These are phyloP conservation scores for Coleophoma eucalyptorum DNA, from an alignment of 2,329 filamentous ascomycete species.

Conservation along the genomic window DNA sequence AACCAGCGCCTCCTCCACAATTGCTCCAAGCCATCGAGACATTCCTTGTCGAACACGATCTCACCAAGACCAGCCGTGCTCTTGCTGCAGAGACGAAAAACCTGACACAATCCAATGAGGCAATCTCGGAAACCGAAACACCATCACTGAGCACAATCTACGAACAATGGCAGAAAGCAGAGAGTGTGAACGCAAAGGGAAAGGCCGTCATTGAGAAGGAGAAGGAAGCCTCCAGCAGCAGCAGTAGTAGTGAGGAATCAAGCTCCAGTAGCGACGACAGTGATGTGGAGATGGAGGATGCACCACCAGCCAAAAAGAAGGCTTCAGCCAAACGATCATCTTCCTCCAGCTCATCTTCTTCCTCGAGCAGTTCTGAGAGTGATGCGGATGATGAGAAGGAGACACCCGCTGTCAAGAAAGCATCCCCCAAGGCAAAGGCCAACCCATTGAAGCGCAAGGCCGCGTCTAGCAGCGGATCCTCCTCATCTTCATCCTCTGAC, in stretches of 20 bases:
- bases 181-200: slow-evolving; percentile 18
- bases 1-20: slow-evolving; percentile 47
- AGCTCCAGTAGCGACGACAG: slow-evolving; percentile 29
- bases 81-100: slow-evolving; percentile 59
- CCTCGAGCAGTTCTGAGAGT: slow-evolving; percentile 40
- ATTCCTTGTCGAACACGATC: slow-evolving; percentile 66
- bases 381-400: slow-evolving; percentile 47
- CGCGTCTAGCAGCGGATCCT: slow-evolving; percentile 32
- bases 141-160: slow-evolving; percentile 30
- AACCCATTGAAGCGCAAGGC: slow-evolving; percentile 55
- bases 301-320: slow-evolving; percentile 28
- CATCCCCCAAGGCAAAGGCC: slow-evolving; percentile 22
- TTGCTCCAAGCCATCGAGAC: slow-evolving; percentile 63
- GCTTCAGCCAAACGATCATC: slow-evolving; percentile 23
- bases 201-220: slow-evolving; percentile 25
- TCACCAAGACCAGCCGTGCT: slow-evolving; percentile 54
- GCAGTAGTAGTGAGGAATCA: slow-evolving; percentile 23
- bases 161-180: slow-evolving; percentile 33
- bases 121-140: slow-evolving; percentile 27
- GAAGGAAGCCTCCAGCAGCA: slow-evolving; percentile 7
- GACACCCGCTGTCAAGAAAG: slow-evolving; percentile 17
- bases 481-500: slow-evolving; percentile 8
- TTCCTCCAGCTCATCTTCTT: slow-evolving; percentile 32
- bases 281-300: slow-evolving; percentile 24
- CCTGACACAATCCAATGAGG: slow-evolving; percentile 36